Evolutionary conservation across 306 rosid genomes (phyloP).

Genomic region (Begonia masoniana): DNA sequence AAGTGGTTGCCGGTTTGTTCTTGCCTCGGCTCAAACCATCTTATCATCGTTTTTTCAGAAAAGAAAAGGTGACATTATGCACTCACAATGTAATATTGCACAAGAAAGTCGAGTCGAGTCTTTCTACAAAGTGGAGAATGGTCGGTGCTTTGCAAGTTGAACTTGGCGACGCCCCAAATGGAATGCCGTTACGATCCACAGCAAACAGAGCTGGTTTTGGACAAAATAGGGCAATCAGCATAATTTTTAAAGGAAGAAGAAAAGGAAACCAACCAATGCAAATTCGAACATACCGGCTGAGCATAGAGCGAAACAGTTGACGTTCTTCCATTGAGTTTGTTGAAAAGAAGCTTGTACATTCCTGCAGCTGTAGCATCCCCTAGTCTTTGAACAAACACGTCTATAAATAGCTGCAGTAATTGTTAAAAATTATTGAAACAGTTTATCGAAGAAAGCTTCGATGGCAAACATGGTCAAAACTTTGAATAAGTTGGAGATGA

Average conservation of each 20-base stretch:
- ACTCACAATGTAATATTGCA: no score
- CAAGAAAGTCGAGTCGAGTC: no score
- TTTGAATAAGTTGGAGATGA: no score
- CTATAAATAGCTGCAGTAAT: constrained; percentile 69
- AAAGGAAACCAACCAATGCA: neutral
- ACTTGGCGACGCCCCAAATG: constrained; percentile 69
- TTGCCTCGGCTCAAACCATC: no score
- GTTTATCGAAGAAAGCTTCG: neutral
- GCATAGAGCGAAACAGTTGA: constrained; percentile 64
- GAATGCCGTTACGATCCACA: constrained; percentile 69
- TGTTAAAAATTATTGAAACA: neutral
- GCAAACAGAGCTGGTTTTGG: constrained; percentile 48
- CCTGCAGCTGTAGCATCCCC: constrained; percentile 98
- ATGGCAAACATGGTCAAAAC: neutral
- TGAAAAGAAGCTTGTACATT: constrained; percentile 70
- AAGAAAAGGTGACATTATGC: no score
- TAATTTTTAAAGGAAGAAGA: no score
- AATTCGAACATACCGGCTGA: constrained; percentile 51
- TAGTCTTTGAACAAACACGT: constrained; percentile 85
- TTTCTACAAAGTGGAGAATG: constrained; percentile 19
- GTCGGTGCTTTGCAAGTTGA: constrained; percentile 42
- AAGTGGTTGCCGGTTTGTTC: no score
- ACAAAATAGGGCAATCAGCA: constrained; percentile 5
- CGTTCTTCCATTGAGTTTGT: constrained; percentile 42
- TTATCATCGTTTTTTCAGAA: no score